These are phyloP conservation scores for Hyphopichia homilentoma DNA, from an alignment of 805 yeast species.

Conservation along the genomic window DNA sequence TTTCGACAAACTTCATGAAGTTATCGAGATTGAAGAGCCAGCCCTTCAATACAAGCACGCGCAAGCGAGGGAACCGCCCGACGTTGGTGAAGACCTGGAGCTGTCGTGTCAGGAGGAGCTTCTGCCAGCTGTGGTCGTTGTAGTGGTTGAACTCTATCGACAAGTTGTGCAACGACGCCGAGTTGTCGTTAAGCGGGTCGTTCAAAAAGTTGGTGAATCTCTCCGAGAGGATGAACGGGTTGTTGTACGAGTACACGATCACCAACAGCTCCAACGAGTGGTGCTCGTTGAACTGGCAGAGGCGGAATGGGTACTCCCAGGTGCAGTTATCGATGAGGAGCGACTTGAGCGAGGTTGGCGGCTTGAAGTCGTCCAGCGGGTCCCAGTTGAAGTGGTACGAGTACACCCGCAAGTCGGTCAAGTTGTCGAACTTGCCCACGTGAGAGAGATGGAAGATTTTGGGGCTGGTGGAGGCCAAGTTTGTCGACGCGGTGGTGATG, in stretches of 20 bases:
- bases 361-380: constrained; percentile 12
- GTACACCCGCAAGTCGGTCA: constrained; percentile 31
- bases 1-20: no score
- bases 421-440: constrained; percentile 29
- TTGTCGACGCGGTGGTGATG: constrained; percentile 13
- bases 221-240: constrained; percentile 35
- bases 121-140: constrained; percentile 8
- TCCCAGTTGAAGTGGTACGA: constrained; percentile 45
- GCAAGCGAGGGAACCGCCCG: constrained; percentile 13
- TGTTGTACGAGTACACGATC: constrained; percentile 22
- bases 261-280: constrained; percentile 18
- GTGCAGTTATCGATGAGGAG: constrained; percentile 42
- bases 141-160: constrained; percentile 10
- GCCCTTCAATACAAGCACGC: constrained; percentile 14
- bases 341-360: constrained; percentile 8
- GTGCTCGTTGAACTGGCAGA: constrained; percentile 30
- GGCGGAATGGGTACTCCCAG: constrained; percentile 55
- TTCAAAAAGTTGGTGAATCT: constrained; percentile 28
- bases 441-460: constrained; percentile 44
- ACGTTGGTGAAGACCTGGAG: constrained; percentile 10
- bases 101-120: constrained; percentile 7
- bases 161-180: constrained; percentile 9
- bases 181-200: constrained; percentile 15
- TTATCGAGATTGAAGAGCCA: constrained; percentile 17
- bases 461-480: constrained; percentile 11